A percentile compares a stretch with the other conserved stretches of the same genome.
phyloP scores from a whole-genome alignment of 371 early-diverging fungal genomes.

The Mucor racemosus region DNA sequence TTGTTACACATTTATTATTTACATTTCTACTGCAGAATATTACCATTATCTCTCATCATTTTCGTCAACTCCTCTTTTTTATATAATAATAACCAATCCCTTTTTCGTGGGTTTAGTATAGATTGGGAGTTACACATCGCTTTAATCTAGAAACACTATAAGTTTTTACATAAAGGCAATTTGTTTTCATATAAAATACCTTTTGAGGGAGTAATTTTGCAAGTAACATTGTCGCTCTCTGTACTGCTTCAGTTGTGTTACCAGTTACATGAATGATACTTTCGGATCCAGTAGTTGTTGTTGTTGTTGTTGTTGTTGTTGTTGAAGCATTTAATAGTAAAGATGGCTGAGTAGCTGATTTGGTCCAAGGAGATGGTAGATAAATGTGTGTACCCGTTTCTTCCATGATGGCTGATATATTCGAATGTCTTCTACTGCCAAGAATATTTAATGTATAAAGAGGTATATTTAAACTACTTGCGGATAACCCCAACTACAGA shows the following conservation, averaged over 20 bases:
- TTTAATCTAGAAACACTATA: conserved; percentile 22
- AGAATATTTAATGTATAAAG: conserved; percentile 18
- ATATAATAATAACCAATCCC: conserved; percentile 30
- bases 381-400: conserved; percentile 68
- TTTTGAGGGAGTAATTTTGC: conserved; percentile 26
- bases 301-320: not conserved
- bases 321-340: not conserved
- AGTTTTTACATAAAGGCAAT: not conserved
- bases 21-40: not conserved
- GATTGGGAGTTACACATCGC: conserved; percentile 32
- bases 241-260: conserved; percentile 22
- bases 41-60: conserved; percentile 34
- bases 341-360: conserved; percentile 9
- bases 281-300: conserved; percentile 17
- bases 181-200: conserved; percentile 16
- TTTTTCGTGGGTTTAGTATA: conserved; percentile 31
- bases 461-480: conserved; percentile 15
- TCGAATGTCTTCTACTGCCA: conserved; percentile 19
- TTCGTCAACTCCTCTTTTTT: conserved; percentile 28
- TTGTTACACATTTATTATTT: not conserved
- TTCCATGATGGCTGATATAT: conserved; percentile 67
- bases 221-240: conserved; percentile 21
- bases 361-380: conserved; percentile 50
- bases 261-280: conserved; percentile 23
- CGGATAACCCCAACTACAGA: conserved; percentile 17